Evolutionary conservation across 106 monocot genomes (phyloP), one percentile per base, ranked within the genome.

Genomic region (Vanilla planifolia): DNA sequence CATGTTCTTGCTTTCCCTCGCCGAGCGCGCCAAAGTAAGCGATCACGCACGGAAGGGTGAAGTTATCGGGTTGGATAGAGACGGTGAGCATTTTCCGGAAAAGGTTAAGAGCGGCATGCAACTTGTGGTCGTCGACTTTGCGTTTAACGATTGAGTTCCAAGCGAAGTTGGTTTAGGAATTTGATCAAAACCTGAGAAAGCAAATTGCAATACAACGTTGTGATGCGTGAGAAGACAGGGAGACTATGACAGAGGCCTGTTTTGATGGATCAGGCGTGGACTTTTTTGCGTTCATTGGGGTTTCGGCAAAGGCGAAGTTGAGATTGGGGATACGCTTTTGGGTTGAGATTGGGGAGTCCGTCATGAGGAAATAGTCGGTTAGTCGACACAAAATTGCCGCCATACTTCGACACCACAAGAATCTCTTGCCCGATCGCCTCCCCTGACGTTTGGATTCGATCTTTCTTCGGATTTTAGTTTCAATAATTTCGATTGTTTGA

Each of bases 1-100:
- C 34, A 17, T 75, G 75, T 15, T 64, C 23, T 58, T 69, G 69
- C 4, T 32, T 63, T 6, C 75, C 75, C 34, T 69, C 69, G 4
- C 3, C 11, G 20, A 48, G 16, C 27, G 69, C 62, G 1, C 32
- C 11, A 11, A 69, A 1, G 21, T 69, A 39, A 5, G 69, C 69
- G 58, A 75, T 37, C 29, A 43, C 55, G 41, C 27, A 33, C 6
- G 69, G 69, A 59, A 64, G 39, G 13, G 63, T 69, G 55, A 35
- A 55, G 41, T 37, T n/a, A 9, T 64, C 69, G 37, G 69, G 75
- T 10, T 15, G 20, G 23, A 28, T 10, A 37, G 44, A 6, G 10
- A n/a, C 8, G 16, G 23, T 10, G 20, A 64, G 57, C 48, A 64
- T 35, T 69, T 37, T 28, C 48, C 26, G 29, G 69, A 69, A 69